phyloP scores from a whole-genome alignment of 495 filamentous ascomycete genomes.

The Margaritispora aquatica region DNA sequence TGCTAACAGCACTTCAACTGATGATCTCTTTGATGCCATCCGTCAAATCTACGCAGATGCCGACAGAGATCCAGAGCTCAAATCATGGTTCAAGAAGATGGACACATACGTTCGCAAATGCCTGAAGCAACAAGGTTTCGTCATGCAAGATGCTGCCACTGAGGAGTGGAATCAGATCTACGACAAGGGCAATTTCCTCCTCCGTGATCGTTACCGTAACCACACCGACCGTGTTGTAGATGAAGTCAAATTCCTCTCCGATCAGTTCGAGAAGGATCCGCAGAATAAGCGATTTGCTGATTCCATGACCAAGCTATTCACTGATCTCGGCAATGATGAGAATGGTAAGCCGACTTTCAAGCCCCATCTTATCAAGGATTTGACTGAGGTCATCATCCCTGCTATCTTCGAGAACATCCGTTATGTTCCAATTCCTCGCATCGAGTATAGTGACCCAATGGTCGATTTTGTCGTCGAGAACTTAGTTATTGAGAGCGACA shows the following conservation, averaged over 20 bases:
- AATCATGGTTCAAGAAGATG: slow-evolving; percentile 79
- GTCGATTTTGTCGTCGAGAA: slow-evolving; percentile 91
- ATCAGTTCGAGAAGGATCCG: slow-evolving; percentile 83
- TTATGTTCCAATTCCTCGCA: slow-evolving; percentile 90
- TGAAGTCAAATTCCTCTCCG: slow-evolving; percentile 81
- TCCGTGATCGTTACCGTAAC: slow-evolving; percentile 79
- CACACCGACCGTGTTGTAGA: slow-evolving; percentile 86
- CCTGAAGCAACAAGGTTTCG: slow-evolving; percentile 82
- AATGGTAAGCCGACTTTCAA: slow-evolving; percentile 86
- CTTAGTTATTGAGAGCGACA: slow-evolving; percentile 90
- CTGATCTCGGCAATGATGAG: slow-evolving; percentile 76
- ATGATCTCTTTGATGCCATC: slow-evolving; percentile 81
- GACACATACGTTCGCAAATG: slow-evolving; percentile 75
- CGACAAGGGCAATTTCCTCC: slow-evolving; percentile 80
- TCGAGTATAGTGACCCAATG: slow-evolving; percentile 83
- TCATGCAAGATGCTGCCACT: slow-evolving; percentile 78
- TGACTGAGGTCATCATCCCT: slow-evolving; percentile 82
- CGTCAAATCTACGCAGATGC: slow-evolving; percentile 87
- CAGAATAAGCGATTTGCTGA: slow-evolving; percentile 75
- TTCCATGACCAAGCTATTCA: slow-evolving; percentile 79
- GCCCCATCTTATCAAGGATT: slow-evolving; percentile 81
- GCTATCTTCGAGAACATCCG: slow-evolving; percentile 78
- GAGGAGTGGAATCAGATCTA: slow-evolving; percentile 79
- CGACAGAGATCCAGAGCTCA: slow-evolving; percentile 81
- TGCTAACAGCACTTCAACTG: slow-evolving; percentile 84